Conservation (phyloP, 352 stramenopile species). For the Bremia lactucae region DNA sequence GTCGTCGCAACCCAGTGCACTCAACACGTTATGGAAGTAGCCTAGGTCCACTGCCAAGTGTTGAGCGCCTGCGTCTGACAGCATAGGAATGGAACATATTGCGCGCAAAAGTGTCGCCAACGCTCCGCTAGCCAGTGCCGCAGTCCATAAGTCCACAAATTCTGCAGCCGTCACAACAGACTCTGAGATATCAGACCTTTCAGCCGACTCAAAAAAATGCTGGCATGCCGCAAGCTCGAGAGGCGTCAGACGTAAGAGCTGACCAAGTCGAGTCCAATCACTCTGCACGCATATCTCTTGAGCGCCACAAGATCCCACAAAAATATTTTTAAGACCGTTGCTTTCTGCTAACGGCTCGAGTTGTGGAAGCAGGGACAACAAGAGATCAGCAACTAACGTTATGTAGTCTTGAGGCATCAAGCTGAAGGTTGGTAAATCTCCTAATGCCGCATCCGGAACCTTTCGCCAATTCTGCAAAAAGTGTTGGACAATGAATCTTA, state of each 20-base stretch:
- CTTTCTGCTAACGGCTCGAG: conserved; percentile 76
- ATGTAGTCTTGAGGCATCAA: conserved; percentile 81
- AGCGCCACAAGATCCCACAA: conserved; percentile 38
- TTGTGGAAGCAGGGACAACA: conserved; percentile 70
- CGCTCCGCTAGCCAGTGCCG: conserved; percentile 47
- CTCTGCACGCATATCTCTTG: conserved; percentile 34
- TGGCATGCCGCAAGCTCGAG: conserved; percentile 35
- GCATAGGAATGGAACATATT: conserved; percentile 42
- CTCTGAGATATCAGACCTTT: conserved; percentile 6
- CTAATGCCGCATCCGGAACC: conserved; percentile 26
- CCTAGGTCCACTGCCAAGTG: conserved; percentile 60
- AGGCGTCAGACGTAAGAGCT: conserved; percentile 33
- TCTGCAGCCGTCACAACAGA: conserved; percentile 18
- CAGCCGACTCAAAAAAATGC: conserved; percentile 28
- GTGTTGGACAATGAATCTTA: background rate
- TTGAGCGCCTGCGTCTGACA: conserved; percentile 44
- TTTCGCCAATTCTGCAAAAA: conserved; percentile 39
- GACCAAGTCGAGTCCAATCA: conserved; percentile 42
- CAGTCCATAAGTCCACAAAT: conserved; percentile 77
- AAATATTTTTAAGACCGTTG: conserved; percentile 40
- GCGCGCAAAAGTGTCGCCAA: conserved; percentile 41
- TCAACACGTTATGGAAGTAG: conserved; percentile 79
- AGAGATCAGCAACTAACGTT: conserved; percentile 61
- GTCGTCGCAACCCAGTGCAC: conserved; percentile 44
- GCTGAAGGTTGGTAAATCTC: conserved; percentile 65